Percentiles rank a stretch among this genome's conserved stretches.
Evolutionary conservation across 305 asterid genomes (phyloP).

Genomic region (Fraxinus nigra): DNA sequence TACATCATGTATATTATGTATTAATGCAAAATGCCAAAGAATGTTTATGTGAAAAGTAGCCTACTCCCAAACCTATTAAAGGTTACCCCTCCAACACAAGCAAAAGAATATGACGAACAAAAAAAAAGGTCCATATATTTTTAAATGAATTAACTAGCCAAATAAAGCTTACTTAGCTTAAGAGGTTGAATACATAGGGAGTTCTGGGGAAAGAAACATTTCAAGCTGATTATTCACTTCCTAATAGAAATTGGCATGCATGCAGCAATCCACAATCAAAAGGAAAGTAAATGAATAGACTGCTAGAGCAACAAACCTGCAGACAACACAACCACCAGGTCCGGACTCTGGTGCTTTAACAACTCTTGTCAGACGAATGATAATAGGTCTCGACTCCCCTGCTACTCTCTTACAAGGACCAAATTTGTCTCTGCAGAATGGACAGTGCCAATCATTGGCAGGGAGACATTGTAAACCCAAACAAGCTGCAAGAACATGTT

Average conservation of each 20-base stretch:
- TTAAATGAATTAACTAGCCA: neutral
- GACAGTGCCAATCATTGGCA: constrained; percentile 66
- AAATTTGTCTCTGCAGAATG: constrained; percentile 65
- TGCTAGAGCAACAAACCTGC: constrained; percentile 65
- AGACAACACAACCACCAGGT: constrained; percentile 92
- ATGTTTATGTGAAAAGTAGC: neutral
- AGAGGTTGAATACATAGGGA: neutral
- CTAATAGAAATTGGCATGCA: neutral
- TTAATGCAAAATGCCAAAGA: constrained; percentile 3
- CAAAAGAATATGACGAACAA: neutral
- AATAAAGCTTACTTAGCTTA: neutral
- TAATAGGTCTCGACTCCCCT: constrained; percentile 62
- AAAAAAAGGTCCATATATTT: neutral
- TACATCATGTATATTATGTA: neutral
- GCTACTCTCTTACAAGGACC: constrained; percentile 57
- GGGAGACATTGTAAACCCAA: constrained; percentile 60
- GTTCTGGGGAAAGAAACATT: neutral
- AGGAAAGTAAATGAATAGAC: constrained; percentile 12
- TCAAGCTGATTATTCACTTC: constrained; percentile 4
- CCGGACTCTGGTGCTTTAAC: constrained; percentile 81
- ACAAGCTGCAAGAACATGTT: constrained; percentile 63
- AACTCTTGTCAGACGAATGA: constrained; percentile 75
- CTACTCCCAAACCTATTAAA: neutral
- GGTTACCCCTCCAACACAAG: constrained; percentile 5
- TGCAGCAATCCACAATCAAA: neutral